Percentiles rank a stretch among this genome's conserved stretches.
Conservation (phyloP, 805 yeast species). For the Kuraishia floccosa region DNA sequence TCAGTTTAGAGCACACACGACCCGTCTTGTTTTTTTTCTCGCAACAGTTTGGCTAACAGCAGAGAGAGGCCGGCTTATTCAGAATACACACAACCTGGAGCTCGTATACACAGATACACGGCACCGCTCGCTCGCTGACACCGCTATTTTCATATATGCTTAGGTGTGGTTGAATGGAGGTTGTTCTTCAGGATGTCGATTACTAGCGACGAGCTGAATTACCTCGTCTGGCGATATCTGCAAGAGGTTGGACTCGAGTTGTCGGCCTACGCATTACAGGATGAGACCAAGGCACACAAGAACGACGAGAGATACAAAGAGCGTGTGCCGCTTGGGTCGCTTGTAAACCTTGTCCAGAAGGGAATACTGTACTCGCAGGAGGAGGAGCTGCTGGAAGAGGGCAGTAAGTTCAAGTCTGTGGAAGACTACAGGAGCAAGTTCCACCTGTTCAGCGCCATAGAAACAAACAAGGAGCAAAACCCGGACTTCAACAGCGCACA, state of each 20-base stretch:
- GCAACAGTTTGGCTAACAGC: neutral
- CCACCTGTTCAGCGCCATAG: conserved; percentile 43
- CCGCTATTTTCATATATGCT: neutral
- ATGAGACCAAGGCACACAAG: conserved; percentile 52
- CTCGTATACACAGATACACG: too few relatives aligned
- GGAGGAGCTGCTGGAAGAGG: conserved; percentile 38
- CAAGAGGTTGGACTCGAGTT: conserved; percentile 77
- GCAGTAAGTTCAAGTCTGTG: conserved; percentile 9
- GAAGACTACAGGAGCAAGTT: conserved; percentile 14
- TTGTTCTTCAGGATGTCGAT: conserved; percentile 45
- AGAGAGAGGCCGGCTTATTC: too few relatives aligned
- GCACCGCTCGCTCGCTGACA: neutral
- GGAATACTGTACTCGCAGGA: conserved; percentile 74
- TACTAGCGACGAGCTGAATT: conserved; percentile 76
- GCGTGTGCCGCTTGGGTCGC: conserved; percentile 63
- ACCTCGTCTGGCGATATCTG: conserved; percentile 84
- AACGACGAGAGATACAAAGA: conserved; percentile 39
- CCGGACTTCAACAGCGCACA: neutral
- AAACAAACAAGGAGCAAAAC: conserved; percentile 22
- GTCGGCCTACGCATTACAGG: conserved; percentile 71
- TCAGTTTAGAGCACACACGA: too few relatives aligned
- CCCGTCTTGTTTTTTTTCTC: too few relatives aligned
- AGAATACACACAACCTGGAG: too few relatives aligned
- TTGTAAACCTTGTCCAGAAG: conserved; percentile 74
- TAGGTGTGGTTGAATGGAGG: neutral